Evolutionary conservation across 768 basidiomycete species (phyloP).

Genomic region (Exsudoporus frostii): DNA sequence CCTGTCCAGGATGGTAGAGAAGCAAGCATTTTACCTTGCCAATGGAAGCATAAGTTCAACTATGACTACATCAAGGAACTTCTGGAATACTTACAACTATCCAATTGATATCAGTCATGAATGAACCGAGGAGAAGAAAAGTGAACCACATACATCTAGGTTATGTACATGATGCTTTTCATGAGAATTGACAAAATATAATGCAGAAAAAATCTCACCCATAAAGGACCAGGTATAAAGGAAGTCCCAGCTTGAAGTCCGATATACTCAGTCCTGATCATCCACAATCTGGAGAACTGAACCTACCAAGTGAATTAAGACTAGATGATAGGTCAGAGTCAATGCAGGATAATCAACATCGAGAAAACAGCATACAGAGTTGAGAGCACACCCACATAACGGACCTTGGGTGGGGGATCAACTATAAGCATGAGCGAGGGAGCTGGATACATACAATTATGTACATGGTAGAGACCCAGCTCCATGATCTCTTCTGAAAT

Average conservation of each 20-base stretch:
- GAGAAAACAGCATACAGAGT: background rate
- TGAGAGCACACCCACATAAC: slow-evolving; percentile 6
- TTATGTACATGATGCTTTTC: too few relatives aligned
- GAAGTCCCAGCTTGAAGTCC: background rate
- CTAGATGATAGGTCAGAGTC: background rate
- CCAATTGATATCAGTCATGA: background rate
- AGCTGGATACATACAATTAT: background rate
- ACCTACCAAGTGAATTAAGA: background rate
- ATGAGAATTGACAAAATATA: background rate
- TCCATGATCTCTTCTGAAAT: background rate
- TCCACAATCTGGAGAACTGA: background rate
- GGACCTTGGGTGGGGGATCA: background rate
- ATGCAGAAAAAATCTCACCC: background rate
- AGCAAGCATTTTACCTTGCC: background rate
- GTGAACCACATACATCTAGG: slow-evolving; percentile 5
- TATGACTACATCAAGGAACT: too few relatives aligned
- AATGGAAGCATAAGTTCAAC: background rate
- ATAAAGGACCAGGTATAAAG: slow-evolving; percentile 6
- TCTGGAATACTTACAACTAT: background rate
- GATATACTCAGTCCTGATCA: background rate
- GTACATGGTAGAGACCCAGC: background rate
- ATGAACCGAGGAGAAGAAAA: background rate
- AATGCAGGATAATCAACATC: background rate
- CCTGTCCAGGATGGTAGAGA: background rate
- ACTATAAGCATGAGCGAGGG: too few relatives aligned